These are phyloP conservation scores for Calocera cornea DNA, from an alignment of 768 basidiomycete species.

Conservation along the genomic window DNA sequence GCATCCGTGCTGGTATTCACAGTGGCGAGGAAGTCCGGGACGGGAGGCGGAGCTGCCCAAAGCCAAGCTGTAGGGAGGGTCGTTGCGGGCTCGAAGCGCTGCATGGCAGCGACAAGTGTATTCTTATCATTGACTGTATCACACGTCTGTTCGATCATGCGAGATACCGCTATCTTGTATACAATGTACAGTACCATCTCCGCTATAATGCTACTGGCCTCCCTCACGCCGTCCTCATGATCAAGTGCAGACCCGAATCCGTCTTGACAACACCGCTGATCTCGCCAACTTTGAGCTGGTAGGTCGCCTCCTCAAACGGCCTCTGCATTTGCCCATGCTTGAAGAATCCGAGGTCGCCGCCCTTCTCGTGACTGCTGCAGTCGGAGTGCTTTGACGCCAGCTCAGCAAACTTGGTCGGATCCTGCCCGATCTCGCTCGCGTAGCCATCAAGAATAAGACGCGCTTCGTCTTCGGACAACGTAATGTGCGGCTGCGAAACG, in stretches of 20 bases:
- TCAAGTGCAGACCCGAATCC: conserved; percentile 90
- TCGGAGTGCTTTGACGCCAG: conserved; percentile 72
- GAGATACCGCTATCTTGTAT: not conserved
- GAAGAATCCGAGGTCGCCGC: conserved; percentile 84
- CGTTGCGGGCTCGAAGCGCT: not conserved
- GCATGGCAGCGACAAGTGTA: not conserved
- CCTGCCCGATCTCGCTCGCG: conserved; percentile 45
- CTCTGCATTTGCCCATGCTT: conserved; percentile 87
- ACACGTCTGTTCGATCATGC: not conserved
- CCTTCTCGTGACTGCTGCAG: conserved; percentile 69
- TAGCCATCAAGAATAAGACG: conserved; percentile 57
- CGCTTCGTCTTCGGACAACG: conserved; percentile 80
- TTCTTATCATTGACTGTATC: not conserved
- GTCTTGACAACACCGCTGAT: conserved; percentile 75
- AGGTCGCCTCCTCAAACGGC: conserved; percentile 86
- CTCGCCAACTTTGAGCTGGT: conserved; percentile 51
- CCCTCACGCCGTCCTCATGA: conserved; percentile 62
- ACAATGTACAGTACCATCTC: not conserved
- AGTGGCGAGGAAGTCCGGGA: not conserved
- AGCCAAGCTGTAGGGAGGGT: not conserved
- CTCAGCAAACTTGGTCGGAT: conserved; percentile 48
- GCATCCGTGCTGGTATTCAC: not conserved
- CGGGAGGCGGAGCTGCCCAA: not conserved
- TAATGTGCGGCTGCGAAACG: conserved; percentile 49
- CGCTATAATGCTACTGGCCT: not conserved